Conservation (phyloP, 805 yeast species). For the Candida ovalis region DNA sequence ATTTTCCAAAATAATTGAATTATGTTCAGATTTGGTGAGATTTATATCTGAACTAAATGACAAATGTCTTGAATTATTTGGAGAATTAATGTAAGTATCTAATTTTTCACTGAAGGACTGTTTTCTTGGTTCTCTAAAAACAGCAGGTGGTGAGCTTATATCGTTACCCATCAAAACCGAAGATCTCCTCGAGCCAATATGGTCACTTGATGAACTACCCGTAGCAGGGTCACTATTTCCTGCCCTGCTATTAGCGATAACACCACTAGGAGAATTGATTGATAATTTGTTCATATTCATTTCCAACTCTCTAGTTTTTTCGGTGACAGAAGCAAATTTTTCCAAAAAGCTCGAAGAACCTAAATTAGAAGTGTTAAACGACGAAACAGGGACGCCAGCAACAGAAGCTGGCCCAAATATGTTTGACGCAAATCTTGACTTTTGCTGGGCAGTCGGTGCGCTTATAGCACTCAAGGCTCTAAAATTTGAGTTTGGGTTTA, state of each 20-base stretch:
- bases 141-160: constrained; percentile 25
- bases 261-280: constrained; percentile 17
- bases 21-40: constrained; percentile 30
- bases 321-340: constrained; percentile 62
- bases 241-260: constrained; percentile 6
- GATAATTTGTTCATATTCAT: constrained; percentile 40
- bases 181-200: constrained; percentile 46
- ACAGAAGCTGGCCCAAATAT: constrained; percentile 59
- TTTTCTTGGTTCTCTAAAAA: constrained; percentile 30
- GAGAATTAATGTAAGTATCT: constrained; percentile 45
- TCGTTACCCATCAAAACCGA: constrained; percentile 40
- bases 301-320: constrained; percentile 66
- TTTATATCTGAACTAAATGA: constrained; percentile 29
- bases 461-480: constrained; percentile 31
- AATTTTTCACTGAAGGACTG: constrained; percentile 61
- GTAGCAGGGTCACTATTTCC: constrained; percentile 9
- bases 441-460: constrained; percentile 30
- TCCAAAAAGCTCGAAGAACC: constrained; percentile 48
- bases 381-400: constrained; percentile 39
- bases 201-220: constrained; percentile 21
- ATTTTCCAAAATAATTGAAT: constrained; percentile 30
- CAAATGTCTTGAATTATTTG: constrained; percentile 26
- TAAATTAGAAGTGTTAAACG: constrained; percentile 20
- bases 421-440: constrained; percentile 33
- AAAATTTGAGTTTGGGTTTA: constrained; percentile 13